A percentile compares a stretch with the other conserved stretches of the same genome.
Evolutionary conservation across 139 green algal genomes (phyloP).

Genomic region (Nannochloris sp.): DNA sequence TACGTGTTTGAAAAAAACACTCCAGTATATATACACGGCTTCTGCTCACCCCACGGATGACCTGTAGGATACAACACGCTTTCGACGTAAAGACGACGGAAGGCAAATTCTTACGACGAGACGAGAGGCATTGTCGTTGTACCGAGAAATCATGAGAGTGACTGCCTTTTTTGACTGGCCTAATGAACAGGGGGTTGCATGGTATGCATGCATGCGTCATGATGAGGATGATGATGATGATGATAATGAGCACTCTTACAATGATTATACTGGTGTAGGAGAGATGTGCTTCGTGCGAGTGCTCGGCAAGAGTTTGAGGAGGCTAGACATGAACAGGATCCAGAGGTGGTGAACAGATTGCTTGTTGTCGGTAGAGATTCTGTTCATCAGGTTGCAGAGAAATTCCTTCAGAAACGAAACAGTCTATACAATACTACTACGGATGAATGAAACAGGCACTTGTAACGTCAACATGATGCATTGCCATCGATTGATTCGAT

Average conservation of each 20-base stretch:
- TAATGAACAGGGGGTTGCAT: conserved; percentile 1
- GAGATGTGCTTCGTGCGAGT: conserved; percentile 35
- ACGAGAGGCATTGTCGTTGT: conserved; percentile 11
- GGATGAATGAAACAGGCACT: not conserved
- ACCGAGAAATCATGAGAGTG: conserved; percentile 15
- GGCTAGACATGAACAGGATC: conserved; percentile 28
- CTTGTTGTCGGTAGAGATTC: conserved; percentile 40
- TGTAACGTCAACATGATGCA: too few species aligned
- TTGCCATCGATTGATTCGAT: too few species aligned
- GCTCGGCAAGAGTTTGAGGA: conserved; percentile 41
- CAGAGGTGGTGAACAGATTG: conserved; percentile 36
- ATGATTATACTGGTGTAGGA: conserved; percentile 14
- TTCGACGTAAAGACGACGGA: not conserved
- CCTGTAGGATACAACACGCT: conserved; percentile 3
- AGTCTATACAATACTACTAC: not conserved
- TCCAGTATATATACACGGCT: too few species aligned
- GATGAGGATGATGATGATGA: too few species aligned
- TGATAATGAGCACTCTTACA: too few species aligned
- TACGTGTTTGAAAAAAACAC: not conserved
- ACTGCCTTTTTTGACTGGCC: conserved; percentile 12
- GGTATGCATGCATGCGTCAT: not conserved
- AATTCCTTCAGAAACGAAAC: conserved; percentile 4
- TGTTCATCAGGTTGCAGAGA: conserved; percentile 20
- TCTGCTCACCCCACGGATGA: not conserved
- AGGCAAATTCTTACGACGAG: conserved; percentile 6